Conservation (phyloP, 2,329 filamentous ascomycete genomes). For the Curvularia eragrostidis region DNA sequence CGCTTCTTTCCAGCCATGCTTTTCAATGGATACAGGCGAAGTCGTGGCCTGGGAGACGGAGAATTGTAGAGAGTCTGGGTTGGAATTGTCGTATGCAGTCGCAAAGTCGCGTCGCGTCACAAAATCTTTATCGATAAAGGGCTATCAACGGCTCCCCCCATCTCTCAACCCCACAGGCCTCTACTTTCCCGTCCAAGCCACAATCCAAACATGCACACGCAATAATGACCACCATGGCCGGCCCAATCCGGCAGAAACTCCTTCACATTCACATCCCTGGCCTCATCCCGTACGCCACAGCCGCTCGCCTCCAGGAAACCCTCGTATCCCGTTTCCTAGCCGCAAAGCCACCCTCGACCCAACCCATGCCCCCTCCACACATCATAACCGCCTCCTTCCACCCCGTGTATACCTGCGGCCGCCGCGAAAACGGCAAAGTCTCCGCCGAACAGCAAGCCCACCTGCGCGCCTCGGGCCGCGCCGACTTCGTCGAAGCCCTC, state of each 20-base stretch:
- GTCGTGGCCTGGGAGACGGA: not conserved
- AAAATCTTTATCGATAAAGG: constrained; percentile 29
- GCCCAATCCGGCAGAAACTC: constrained; percentile 59
- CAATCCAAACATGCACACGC: constrained; percentile 5
- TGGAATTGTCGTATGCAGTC: not conserved
- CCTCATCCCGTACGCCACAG: constrained; percentile 62
- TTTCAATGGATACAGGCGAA: not conserved
- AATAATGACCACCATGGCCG: constrained; percentile 13
- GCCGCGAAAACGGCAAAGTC: constrained; percentile 70
- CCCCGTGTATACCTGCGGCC: constrained; percentile 88
- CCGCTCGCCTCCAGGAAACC: constrained; percentile 63
- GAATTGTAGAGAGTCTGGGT: not conserved
- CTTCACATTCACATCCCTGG: constrained; percentile 66
- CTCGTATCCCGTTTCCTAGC: constrained; percentile 65
- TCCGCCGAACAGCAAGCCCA: constrained; percentile 54
- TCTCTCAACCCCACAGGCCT: not conserved
- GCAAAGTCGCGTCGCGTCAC: constrained; percentile 21
- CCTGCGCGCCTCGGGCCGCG: constrained; percentile 53
- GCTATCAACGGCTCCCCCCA: not conserved
- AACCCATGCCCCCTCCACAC: constrained; percentile 63
- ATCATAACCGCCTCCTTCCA: constrained; percentile 82
- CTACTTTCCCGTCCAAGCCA: not conserved
- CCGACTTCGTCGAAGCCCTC: constrained; percentile 72
- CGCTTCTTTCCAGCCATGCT: constrained; percentile 38
- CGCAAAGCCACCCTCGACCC: constrained; percentile 60